These are phyloP conservation scores for Hypoxylon trugodes DNA, from an alignment of 495 filamentous ascomycete genomes.

Conservation along the genomic window DNA sequence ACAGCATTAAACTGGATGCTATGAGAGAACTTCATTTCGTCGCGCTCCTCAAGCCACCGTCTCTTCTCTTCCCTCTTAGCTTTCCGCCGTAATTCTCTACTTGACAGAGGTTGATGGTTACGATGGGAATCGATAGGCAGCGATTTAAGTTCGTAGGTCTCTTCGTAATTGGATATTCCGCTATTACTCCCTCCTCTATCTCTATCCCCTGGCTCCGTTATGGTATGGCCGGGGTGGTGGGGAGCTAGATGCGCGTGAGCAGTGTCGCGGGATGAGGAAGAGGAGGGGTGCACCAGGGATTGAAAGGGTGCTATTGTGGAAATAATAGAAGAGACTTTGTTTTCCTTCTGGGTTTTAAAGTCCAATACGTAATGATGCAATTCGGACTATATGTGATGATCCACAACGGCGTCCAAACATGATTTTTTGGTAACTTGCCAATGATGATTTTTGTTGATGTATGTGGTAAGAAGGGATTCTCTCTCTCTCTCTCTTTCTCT, in stretches of 20 bases:
- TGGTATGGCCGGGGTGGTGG: constrained; percentile 30
- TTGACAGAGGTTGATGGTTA: constrained; percentile 7
- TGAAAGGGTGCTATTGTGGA: constrained; percentile 51
- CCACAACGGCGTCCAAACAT: constrained; percentile 8
- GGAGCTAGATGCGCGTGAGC: constrained; percentile 34
- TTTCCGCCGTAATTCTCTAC: constrained; percentile 35
- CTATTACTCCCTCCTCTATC: constrained; percentile 54
- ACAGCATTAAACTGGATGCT: constrained; percentile 99
- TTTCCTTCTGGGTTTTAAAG: constrained; percentile 1
- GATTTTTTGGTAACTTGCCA: background rate
- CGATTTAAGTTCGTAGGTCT: constrained; percentile 49
- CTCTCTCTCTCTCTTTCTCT: too few relatives aligned
- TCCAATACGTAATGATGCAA: constrained; percentile 12
- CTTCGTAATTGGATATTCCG: constrained; percentile 4
- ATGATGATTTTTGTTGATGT: background rate
- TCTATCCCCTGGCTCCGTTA: constrained; percentile 44
- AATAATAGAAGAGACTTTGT: background rate
- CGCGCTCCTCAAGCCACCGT: constrained; percentile 65
- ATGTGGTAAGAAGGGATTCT: too few relatives aligned
- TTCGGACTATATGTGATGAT: constrained; percentile 12
- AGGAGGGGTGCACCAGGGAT: constrained; percentile 49
- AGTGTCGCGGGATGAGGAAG: constrained; percentile 51
- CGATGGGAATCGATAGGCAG: constrained; percentile 10
- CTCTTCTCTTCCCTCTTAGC: constrained; percentile 59
- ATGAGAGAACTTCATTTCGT: constrained; percentile 99